Evolutionary conservation across 768 basidiomycete species (phyloP), one percentile per base, ranked within the genome.

Genomic region (Gloeophyllum trabeum): DNA sequence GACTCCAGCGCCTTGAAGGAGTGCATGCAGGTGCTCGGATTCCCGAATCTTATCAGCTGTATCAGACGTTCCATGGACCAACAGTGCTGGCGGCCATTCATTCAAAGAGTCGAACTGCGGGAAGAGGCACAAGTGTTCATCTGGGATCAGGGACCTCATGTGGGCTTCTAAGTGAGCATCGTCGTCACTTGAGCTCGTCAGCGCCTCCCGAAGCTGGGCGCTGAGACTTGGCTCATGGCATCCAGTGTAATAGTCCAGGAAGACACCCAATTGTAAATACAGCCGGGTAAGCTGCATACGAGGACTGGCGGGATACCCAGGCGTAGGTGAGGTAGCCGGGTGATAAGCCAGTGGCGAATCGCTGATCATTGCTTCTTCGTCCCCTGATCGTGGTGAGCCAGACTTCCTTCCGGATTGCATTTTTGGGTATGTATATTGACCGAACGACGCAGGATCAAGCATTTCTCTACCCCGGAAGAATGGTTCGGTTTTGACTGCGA

Each of bases 301-400:
- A 4, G 74, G 73, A 49, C 79, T 77, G 1, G 75, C 70, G 3
- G 79, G 78, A 48, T 68, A 75, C 12, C 76, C 75, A 1, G 79
- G 76, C 2, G 65, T 75, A 6, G 53, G 59, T 18, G 69, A 62
- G 16, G 62, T 62, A 4, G 54, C 44, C 0, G 69, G 62, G 48
- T 72, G 63, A 46, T 74, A 79, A 5, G 62, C 57, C 6, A 73
- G 60, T 0, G 64, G 55, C 3, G 75, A 78, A 34, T 67, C 69
- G 3, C 68, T 51, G 2, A 57, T 60, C 2, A 53, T 45, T 1
- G 49, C 32, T 0, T 66, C 52, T 10, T 10, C 16, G 10, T 10
- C 10, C 16, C 28, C 28, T n/a, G n/a, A n/a, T n/a, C n/a, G n/a
- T n/a, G n/a, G n/a, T n/a, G n/a, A n/a, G n/a, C n/a, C n/a, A n/a